Conservation (phyloP, 1,139 yeast genomes). For the Debaryomyces udenii region DNA sequence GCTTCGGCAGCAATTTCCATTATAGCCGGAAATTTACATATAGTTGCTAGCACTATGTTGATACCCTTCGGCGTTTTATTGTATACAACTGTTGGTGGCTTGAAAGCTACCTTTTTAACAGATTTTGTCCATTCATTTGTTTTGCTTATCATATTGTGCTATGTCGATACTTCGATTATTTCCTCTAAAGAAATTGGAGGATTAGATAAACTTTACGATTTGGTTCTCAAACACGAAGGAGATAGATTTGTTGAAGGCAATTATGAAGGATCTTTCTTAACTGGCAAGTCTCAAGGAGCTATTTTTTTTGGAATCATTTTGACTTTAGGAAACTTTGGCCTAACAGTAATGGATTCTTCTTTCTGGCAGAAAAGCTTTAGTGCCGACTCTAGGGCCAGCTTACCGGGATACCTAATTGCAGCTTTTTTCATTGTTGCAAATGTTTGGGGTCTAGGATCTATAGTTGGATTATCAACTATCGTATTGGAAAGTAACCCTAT, state of each 20-base stretch:
- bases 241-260: conserved; percentile 32
- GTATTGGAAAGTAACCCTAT: conserved; percentile 27
- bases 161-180: conserved; percentile 31
- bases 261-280: conserved; percentile 36
- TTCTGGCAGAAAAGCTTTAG: conserved; percentile 40
- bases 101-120: conserved; percentile 44
- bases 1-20: conserved; percentile 39
- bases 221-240: conserved; percentile 19
- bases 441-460: conserved; percentile 35
- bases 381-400: conserved; percentile 35
- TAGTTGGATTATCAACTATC: conserved; percentile 31
- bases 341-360: conserved; percentile 34
- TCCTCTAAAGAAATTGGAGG: conserved; percentile 33
- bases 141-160: conserved; percentile 32
- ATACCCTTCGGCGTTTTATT: conserved; percentile 40
- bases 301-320: conserved; percentile 32
- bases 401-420: conserved; percentile 42
- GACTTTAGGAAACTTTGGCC: conserved; percentile 33
- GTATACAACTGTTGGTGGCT: conserved; percentile 43
- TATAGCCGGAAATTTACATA: conserved; percentile 35
- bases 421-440: conserved; percentile 34
- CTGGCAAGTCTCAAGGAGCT: conserved; percentile 38
- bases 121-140: conserved; percentile 39
- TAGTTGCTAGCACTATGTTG: conserved; percentile 35
- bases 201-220: conserved; percentile 29